phyloP scores from a whole-genome alignment of 164 flowering plant genomes.

The Paratinospora sagittata region DNA sequence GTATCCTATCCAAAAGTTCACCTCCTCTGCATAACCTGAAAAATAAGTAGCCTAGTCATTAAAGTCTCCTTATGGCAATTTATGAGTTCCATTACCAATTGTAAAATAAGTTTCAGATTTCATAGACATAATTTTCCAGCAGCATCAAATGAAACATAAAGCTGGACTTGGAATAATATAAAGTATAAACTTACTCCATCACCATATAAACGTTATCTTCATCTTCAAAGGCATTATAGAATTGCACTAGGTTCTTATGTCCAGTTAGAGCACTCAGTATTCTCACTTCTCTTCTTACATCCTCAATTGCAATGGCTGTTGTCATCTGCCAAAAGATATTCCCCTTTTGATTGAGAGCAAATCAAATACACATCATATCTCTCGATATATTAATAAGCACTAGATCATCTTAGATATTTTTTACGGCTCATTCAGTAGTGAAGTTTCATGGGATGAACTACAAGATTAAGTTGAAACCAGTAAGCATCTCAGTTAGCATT shows the following conservation, averaged over 20 bases:
- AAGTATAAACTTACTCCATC: conserved; percentile 72
- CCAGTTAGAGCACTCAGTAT: conserved; percentile 72
- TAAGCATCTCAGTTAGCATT: neutral
- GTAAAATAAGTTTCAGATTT: neutral
- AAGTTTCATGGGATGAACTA: neutral
- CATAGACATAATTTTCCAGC: neutral
- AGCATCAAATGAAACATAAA: neutral
- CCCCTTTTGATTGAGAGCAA: conserved; percentile 15
- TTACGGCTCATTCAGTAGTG: neutral
- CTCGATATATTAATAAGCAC: neutral
- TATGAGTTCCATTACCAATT: neutral
- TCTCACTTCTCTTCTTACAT: conserved; percentile 85
- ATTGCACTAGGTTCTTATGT: conserved; percentile 77
- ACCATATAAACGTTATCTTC: conserved; percentile 74
- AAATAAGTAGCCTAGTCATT: too few relatives aligned
- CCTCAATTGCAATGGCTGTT: conserved; percentile 88
- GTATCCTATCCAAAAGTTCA: conserved; percentile 75
- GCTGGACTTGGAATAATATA: neutral
- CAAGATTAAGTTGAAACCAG: neutral
- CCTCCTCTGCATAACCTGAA: conserved; percentile 88
- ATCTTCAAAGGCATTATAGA: conserved; percentile 84
- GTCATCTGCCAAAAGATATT: conserved; percentile 60
- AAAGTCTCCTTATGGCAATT: neutral
- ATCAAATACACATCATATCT: neutral
- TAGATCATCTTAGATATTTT: neutral